Percentiles rank a stretch among this genome's conserved stretches.
These are phyloP conservation scores for Macadamia integrifolia DNA, from an alignment of 164 flowering plant species.

Conservation along the genomic window DNA sequence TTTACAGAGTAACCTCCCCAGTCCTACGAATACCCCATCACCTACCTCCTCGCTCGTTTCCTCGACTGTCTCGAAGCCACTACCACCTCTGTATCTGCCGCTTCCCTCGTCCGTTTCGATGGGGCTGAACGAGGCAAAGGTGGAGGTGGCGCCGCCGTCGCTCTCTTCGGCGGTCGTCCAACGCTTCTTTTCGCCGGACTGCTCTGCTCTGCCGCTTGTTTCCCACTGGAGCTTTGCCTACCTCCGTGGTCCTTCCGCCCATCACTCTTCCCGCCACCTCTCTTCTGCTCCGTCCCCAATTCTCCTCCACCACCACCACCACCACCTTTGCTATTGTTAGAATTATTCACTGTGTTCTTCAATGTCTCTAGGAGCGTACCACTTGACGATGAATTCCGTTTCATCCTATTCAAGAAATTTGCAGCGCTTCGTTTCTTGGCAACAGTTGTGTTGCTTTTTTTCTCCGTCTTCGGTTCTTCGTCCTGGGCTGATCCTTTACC, in stretches of 20 bases:
- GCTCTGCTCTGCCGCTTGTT: constrained; percentile 17
- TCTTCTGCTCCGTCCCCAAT: constrained; percentile 8
- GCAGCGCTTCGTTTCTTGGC: constrained; percentile 66
- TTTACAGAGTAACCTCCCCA: constrained; percentile 6
- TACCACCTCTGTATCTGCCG: constrained; percentile 19
- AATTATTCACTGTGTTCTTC: constrained; percentile 14
- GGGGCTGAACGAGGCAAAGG: not conserved
- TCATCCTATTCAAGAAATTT: constrained; percentile 70
- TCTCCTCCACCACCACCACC: constrained; percentile 10
- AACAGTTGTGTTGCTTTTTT: constrained; percentile 10
- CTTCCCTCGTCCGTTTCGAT: constrained; percentile 33
- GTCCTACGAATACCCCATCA: constrained; percentile 8
- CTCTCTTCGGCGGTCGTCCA: constrained; percentile 68
- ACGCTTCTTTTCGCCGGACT: constrained; percentile 44
- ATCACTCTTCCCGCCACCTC: constrained; percentile 14
- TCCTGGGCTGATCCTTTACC: constrained; percentile 14
- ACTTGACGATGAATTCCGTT: constrained; percentile 38
- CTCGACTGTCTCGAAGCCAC: constrained; percentile 33
- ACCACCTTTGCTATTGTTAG: constrained; percentile 4
- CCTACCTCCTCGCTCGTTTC: constrained; percentile 53
- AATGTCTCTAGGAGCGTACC: constrained; percentile 19
- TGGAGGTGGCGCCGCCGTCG: constrained; percentile 14
- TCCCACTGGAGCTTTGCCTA: constrained; percentile 11
- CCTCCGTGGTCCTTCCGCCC: constrained; percentile 14
- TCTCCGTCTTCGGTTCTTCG: constrained; percentile 19